A percentile compares a stretch with the other conserved stretches of the same genome.
Evolutionary conservation across 176 grass and related monocot genomes (phyloP).

Genomic region (Phyllostachys edulis): DNA sequence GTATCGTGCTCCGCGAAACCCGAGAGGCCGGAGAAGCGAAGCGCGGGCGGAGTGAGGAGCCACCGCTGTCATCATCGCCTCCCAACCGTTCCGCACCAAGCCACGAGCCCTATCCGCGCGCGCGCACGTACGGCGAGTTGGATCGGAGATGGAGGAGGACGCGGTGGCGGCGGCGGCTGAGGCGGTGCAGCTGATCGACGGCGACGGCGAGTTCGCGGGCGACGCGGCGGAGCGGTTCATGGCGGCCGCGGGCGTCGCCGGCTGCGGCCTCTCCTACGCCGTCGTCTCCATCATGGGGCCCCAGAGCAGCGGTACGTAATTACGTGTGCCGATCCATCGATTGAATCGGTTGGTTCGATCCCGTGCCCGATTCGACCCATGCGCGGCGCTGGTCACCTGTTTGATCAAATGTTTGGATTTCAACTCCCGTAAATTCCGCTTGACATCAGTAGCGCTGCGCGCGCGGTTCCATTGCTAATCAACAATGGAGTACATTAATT

Average conservation of each 20-base stretch:
- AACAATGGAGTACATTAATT: background rate
- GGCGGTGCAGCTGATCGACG: slow-evolving; percentile 62
- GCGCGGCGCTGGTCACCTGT: background rate
- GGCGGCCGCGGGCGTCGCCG: slow-evolving; percentile 43
- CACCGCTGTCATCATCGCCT: background rate
- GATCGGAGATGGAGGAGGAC: slow-evolving; percentile 29
- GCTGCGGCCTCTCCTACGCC: slow-evolving; percentile 62
- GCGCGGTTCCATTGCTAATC: background rate
- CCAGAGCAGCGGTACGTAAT: slow-evolving; percentile 59
- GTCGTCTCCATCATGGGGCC: slow-evolving; percentile 69
- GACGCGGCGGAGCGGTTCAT: slow-evolving; percentile 57
- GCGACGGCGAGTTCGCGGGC: slow-evolving; percentile 53
- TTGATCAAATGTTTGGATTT: slow-evolving; percentile 31
- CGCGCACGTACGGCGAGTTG: background rate
- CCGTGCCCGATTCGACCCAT: background rate
- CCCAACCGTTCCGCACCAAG: background rate
- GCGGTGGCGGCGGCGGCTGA: background rate
- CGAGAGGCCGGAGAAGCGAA: slow-evolving; percentile 36
- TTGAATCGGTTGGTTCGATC: background rate
- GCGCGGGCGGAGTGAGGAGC: slow-evolving; percentile 21
- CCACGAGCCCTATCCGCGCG: background rate
- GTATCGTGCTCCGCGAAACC: slow-evolving; percentile 43
- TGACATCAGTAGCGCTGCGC: background rate
- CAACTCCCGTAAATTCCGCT: background rate
- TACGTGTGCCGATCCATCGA: background rate